phyloP scores from a whole-genome alignment of 1,284 basidiomycete species.

The Microbotryum scabiosae region DNA sequence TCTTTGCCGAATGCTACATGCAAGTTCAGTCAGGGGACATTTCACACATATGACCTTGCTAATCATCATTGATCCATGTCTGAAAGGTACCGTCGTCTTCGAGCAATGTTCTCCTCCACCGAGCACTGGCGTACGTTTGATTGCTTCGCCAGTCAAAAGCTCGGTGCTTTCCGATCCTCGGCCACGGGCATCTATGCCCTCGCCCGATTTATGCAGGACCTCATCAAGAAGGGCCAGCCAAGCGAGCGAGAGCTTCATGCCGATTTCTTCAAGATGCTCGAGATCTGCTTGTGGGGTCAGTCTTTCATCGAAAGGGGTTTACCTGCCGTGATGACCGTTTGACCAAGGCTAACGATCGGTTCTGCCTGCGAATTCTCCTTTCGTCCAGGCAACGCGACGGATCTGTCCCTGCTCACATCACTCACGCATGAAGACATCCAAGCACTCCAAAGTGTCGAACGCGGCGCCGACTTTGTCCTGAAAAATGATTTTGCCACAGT shows the following conservation, averaged over 20 bases:
- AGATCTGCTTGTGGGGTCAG: conserved; percentile 69
- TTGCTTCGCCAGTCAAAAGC: conserved; percentile 75
- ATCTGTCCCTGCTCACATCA: conserved; percentile 73
- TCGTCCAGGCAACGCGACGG: conserved; percentile 44
- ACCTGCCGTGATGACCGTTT: too few species aligned
- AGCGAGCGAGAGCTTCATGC: conserved; percentile 53
- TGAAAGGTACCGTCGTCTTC: conserved; percentile 70
- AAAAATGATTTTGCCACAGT: conserved; percentile 69
- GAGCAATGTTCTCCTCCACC: conserved; percentile 63
- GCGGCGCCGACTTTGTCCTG: conserved; percentile 67
- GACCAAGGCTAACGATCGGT: too few species aligned
- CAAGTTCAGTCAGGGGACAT: conserved; percentile 33
- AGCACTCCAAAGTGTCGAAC: conserved; percentile 69
- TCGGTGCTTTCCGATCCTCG: conserved; percentile 70
- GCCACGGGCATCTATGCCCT: conserved; percentile 62
- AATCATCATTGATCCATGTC: neutral
- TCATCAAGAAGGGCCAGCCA: conserved; percentile 37
- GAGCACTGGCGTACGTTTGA: conserved; percentile 70
- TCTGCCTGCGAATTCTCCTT: neutral
- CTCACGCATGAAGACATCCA: conserved; percentile 71
- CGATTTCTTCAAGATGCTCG: conserved; percentile 69
- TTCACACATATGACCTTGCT: conserved; percentile 47
- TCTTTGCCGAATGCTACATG: conserved; percentile 76
- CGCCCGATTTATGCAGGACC: conserved; percentile 14
- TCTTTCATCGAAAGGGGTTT: conserved; percentile 34